Evolutionary conservation across 306 rosid species (phyloP).

Genomic region (Dryas octopetala): DNA sequence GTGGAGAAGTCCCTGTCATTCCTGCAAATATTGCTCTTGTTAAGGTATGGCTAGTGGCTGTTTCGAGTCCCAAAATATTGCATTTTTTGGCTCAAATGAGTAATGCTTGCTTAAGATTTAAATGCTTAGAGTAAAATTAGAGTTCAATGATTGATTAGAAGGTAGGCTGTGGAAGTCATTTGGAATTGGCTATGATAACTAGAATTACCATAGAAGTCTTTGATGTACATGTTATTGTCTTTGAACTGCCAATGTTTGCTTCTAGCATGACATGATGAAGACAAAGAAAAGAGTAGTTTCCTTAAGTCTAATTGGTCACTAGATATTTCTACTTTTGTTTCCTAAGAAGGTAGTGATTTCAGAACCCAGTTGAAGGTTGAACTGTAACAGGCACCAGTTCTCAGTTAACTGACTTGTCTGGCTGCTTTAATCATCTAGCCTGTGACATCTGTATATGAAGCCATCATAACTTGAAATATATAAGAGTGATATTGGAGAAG

Average conservation of each 20-base stretch:
- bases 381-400: background rate
- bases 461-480: background rate
- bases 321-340: background rate
- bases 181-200: background rate
- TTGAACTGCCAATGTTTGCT: too few species aligned
- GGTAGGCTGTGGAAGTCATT: background rate
- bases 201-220: background rate
- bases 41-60: conserved; percentile 50
- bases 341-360: background rate
- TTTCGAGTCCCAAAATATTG: background rate
- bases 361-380: background rate
- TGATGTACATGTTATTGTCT: too few species aligned
- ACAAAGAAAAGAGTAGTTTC: too few species aligned
- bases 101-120: background rate
- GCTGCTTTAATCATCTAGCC: background rate
- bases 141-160: background rate
- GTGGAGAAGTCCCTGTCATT: conserved; percentile 90
- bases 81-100: background rate
- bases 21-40: conserved; percentile 92
- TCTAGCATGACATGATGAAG: too few species aligned
- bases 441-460: background rate
- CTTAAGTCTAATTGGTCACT: too few species aligned
- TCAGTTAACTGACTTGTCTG: background rate
- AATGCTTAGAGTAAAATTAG: background rate
- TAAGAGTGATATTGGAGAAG: background rate